Evolutionary conservation across 2,329 filamentous ascomycete species (phyloP), one percentile per base, ranked within the genome.

Genomic region (Pseudopyricularia javanii): DNA sequence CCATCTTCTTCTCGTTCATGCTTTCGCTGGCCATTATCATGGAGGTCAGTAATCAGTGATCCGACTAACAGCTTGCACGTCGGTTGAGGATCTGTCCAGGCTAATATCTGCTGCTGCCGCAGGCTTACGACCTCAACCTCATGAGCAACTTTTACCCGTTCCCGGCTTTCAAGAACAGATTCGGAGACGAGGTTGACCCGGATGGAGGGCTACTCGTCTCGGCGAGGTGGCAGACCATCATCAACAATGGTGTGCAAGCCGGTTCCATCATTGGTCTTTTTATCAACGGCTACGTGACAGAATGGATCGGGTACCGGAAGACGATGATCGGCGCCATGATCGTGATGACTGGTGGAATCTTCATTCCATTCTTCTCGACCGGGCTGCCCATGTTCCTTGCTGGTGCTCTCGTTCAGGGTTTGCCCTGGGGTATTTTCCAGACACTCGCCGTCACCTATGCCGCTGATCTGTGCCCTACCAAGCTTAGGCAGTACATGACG

Each of bases 251-350:
- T n/a, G 73, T 74, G 0, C 66, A 72, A 2, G 72, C 73, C 1
- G 78, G 79, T 12, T 72, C 77, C 58, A 77, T 83, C 50, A 58
- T 80, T 11, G 79, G 79, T 0, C 63, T 80, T 2, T 67, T 80
- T 24, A 55, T 79, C 22, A 76, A 73, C 17, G 79, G 78, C 7
- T 74, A 70, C 63, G 60, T 74, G 0, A 67, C 74, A 0, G 76
- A 82, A 53, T 65, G 69, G 2, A 73, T 68, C 24, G 75, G 76
- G 1, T 75, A 77, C 60, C 71, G 71, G 54, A 68, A 69, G 59
- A 78, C 73, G 0, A 74, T 75, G 24, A 68, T 80, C 14, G 69
- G 64, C 0, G 68, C 71, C 1, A 61, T 81, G 48, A 54, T 71
- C 3, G 54, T 68, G 59, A 67, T 75, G 74, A 70, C 73, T 33